Evolutionary conservation across 2,329 filamentous ascomycete species (phyloP).

Genomic region (Pyrenochaeta sp.): DNA sequence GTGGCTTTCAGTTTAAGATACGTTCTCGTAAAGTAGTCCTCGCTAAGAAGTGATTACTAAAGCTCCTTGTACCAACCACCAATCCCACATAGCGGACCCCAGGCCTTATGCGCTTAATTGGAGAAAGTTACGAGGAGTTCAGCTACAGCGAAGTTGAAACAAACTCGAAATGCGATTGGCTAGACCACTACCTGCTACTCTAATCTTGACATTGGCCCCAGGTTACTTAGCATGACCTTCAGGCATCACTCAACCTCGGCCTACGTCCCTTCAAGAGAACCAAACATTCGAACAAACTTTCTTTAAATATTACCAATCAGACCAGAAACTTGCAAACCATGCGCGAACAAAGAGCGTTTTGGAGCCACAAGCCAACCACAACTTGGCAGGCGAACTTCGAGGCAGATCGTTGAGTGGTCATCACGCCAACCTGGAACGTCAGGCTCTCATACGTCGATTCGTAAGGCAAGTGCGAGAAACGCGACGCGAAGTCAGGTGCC

Average conservation of each 20-base stretch:
- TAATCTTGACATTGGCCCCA: too few relatives aligned
- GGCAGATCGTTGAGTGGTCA: constrained; percentile 9
- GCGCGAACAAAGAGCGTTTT: background rate
- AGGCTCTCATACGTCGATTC: constrained; percentile 8
- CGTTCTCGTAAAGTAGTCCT: background rate
- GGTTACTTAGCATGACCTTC: too few relatives aligned
- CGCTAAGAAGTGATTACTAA: background rate
- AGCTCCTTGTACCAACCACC: background rate
- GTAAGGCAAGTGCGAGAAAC: constrained; percentile 19
- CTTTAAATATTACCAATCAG: background rate
- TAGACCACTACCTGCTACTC: too few relatives aligned
- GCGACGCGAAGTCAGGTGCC: constrained; percentile 36
- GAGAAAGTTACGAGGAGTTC: background rate
- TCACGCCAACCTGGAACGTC: constrained; percentile 7
- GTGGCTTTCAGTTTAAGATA: background rate
- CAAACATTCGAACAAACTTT: background rate
- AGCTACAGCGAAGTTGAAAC: too few relatives aligned
- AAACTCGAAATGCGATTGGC: too few relatives aligned
- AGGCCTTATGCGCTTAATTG: background rate
- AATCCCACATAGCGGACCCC: background rate
- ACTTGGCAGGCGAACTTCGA: constrained; percentile 3
- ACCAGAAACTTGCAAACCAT: background rate
- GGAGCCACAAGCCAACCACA: background rate
- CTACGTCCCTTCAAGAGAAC: background rate
- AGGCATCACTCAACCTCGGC: background rate